Conservation (phyloP, 306 rosid genomes). For the Cyamopsis tetragonoloba region DNA sequence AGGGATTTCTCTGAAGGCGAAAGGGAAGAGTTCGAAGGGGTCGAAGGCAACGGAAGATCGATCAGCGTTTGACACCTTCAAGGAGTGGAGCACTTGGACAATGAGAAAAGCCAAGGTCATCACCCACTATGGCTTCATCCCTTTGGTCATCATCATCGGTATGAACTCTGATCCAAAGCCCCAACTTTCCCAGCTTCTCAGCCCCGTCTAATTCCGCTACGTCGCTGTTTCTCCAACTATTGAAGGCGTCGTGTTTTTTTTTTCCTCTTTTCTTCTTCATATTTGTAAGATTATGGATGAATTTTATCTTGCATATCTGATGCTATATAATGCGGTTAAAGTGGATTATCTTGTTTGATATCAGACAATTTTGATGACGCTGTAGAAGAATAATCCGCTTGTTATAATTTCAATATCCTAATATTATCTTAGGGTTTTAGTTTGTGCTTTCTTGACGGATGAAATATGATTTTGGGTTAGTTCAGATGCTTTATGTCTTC, state of each 20-base stretch:
- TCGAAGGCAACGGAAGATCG: conserved; percentile 51
- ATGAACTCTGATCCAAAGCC: conserved; percentile 98
- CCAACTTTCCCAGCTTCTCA: conserved; percentile 78
- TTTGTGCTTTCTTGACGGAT: background rate
- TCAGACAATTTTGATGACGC: background rate
- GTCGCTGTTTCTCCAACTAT: background rate
- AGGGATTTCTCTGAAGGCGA: conserved; percentile 61
- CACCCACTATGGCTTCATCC: conserved; percentile 92
- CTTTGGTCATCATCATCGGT: conserved; percentile 78
- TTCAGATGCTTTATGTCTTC: background rate
- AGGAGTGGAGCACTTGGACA: conserved; percentile 85
- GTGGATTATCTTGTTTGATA: background rate
- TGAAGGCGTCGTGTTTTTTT: background rate
- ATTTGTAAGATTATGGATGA: background rate
- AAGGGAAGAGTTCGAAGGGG: conserved; percentile 64
- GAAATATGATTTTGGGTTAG: background rate
- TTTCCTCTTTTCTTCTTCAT: background rate
- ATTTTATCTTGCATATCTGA: conserved; percentile 6
- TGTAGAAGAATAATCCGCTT: conserved; percentile 1
- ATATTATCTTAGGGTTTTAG: background rate
- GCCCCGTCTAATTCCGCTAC: conserved; percentile 74
- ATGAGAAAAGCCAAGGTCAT: conserved; percentile 74
- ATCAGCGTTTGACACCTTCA: conserved; percentile 37
- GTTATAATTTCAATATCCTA: background rate
- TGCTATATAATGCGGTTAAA: background rate